Evolutionary conservation across 1,284 basidiomycete species (phyloP), one percentile per base, ranked within the genome.

Genomic region (Pterulicium gracile): DNA sequence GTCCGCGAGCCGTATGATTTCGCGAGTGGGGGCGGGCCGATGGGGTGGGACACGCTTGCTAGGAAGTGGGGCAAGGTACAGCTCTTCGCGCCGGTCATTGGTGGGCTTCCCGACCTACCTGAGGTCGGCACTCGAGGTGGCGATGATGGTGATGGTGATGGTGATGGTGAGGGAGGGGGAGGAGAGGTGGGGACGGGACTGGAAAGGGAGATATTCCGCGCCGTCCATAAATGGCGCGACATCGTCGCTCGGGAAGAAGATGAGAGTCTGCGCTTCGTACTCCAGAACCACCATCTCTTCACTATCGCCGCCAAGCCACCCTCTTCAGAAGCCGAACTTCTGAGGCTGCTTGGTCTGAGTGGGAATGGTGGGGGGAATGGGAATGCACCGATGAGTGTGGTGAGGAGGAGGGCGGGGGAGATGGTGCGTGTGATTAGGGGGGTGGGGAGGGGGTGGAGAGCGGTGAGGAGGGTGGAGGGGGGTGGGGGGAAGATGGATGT

Each of bases 191-290:
- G 19, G 36, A 39, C 19, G 7, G 36, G 19, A 7, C 62, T 75
- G 52, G 74, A 78, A 50, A 60, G 66, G 40, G 72, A 72, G 36
- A 77, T 92, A n/a, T 89, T 88, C 61, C 75, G 71, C 48, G 69
- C 70, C 0, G 67, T 96, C 15, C 91, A 96, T 63, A 68, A 65
- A 22, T 98, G 95, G 95, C 73, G 95, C 52, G 94, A 98, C 58
- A 57, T 60, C 2, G 65, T 85, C 1, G 89, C 92, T 0, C 71
- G 92, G 44, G 78, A 83, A 49, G 84, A 92, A 52, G 95, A 98
- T 60, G 95, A 98, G 62, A 88, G 87, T 58, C 77, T 78, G 3
- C 68, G 82, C 80, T 85, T 79, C 58, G 74, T 91, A 19, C 66
- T 93, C 18, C 70, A 80, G 15, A 86, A 88, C 53, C 81, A 85